These are phyloP conservation scores for Notholithocarpus densiflorus DNA, from an alignment of 306 rosid species.

Conservation along the genomic window DNA sequence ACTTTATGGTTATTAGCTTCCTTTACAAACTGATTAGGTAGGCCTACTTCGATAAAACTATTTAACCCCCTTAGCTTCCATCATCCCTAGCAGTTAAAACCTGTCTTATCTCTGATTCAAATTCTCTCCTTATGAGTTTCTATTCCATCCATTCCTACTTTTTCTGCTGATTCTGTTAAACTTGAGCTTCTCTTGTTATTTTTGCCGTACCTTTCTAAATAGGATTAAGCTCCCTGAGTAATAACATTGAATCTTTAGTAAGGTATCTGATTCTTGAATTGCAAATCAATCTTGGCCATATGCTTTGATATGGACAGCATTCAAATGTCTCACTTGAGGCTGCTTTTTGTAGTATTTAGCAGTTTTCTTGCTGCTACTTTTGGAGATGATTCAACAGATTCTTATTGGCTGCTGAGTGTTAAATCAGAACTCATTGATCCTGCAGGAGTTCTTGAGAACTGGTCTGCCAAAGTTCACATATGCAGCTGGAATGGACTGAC, in stretches of 20 bases:
- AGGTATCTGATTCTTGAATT: constrained; percentile 29
- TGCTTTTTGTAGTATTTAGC: constrained; percentile 37
- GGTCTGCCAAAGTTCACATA: constrained; percentile 56
- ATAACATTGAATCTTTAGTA: constrained; percentile 18
- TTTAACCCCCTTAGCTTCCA: constrained; percentile 37
- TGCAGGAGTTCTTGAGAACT: constrained; percentile 49
- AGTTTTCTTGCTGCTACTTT: constrained; percentile 35
- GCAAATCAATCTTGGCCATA: constrained; percentile 25
- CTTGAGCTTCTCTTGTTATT: constrained; percentile 14
- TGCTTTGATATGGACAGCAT: constrained; percentile 38
- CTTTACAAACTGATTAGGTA: constrained; percentile 29
- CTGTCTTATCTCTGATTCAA: constrained; percentile 16
- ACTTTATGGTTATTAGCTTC: constrained; percentile 21
- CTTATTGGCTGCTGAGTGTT: constrained; percentile 61
- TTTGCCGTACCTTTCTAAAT: constrained; percentile 16
- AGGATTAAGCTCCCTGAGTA: constrained; percentile 26
- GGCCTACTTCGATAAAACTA: constrained; percentile 35
- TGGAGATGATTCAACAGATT: constrained; percentile 42
- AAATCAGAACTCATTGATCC: constrained; percentile 71
- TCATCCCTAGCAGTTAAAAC: constrained; percentile 28
- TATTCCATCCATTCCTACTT: constrained; percentile 21
- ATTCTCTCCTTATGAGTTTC: constrained; percentile 23
- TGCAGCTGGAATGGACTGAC: constrained; percentile 78
- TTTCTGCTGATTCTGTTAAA: constrained; percentile 11
- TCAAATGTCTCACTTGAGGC: constrained; percentile 39